Base-by-base conservation (phyloP, 805 yeast species). In the Spathaspora boniae region DNA sequence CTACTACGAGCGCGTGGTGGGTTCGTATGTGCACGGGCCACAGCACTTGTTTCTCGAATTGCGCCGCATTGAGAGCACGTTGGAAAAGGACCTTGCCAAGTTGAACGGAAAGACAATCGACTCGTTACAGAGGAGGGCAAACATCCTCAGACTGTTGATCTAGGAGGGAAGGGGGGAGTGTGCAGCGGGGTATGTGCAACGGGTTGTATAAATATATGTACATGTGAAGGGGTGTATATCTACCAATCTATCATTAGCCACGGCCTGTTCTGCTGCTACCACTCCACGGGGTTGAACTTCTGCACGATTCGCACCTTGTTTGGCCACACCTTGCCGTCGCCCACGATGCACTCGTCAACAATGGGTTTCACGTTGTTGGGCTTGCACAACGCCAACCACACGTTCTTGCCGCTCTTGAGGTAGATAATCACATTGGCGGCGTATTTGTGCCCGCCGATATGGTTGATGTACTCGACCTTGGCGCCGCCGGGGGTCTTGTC, bases 361-460 rank as follows among this genome's bases (percentile, higher is more conserved):
- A 91, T 78, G 2, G 84, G 81, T 38, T 72, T 70, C 16, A 82
- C 84, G 49, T 86, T 85, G 34, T 70, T 68, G 4, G 98, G 98
- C 3, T 76, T 70, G 37, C 94, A 82, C 42, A 91, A 72, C 1
- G 95, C 98, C 53, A 86, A 65, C 97, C 97, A 88, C 19, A 88
- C 74, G 39, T 81, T 79, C 45, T 85, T 84, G 5, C 93, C 94
- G 12, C 45, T 36, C 44, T 72, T 78, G 44, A 79, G 62, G 53
- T 87, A 88, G 11, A 91, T 75, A 34, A 87, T 70, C 3, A 86
- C 84, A 56, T 91, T 91, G 2, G 97, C 97, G 1, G 93, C 87
- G 59, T 69, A 93, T 58, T 93, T 93, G 61, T 91, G 98, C 4
- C 98, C 98, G 5, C 98, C 98, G 18, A 91, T 84, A 57, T 91